Evolutionary conservation across 768 basidiomycete genomes (phyloP).

Genomic region (Boletus rubroflammeus): DNA sequence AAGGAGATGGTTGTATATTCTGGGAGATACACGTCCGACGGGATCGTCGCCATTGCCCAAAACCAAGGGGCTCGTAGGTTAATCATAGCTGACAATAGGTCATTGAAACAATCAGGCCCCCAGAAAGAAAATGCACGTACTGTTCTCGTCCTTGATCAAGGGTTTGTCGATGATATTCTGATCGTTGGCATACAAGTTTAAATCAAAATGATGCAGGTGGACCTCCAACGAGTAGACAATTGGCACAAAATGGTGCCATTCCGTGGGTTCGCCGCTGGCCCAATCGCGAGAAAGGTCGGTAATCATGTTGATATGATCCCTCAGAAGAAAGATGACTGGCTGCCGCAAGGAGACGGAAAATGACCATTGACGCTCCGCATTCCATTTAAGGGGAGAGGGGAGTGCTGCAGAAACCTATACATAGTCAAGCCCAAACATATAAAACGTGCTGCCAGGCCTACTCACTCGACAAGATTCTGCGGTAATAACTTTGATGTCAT

Average conservation of each 20-base stretch:
- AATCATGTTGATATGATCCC: constrained; percentile 94
- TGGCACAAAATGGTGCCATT: constrained; percentile 82
- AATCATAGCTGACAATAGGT: constrained; percentile 57
- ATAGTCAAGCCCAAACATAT: constrained; percentile 2
- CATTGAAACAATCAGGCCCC: background rate
- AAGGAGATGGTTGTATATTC: constrained; percentile 67
- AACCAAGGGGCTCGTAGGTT: constrained; percentile 58
- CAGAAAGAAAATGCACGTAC: constrained; percentile 36
- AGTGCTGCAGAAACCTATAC: constrained; percentile 64
- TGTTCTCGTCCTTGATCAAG: constrained; percentile 75
- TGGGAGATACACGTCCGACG: constrained; percentile 70
- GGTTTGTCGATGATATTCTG: constrained; percentile 96
- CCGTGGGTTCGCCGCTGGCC: constrained; percentile 75
- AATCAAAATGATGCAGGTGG: constrained; percentile 67
- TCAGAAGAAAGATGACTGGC: constrained; percentile 72
- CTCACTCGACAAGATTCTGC: constrained; percentile 77
- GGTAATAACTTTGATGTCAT: constrained; percentile 74
- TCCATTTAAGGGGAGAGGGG: constrained; percentile 82
- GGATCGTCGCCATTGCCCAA: constrained; percentile 50
- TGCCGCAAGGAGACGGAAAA: constrained; percentile 69
- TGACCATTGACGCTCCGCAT: constrained; percentile 74
- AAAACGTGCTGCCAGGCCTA: constrained; percentile 11
- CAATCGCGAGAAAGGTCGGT: constrained; percentile 92
- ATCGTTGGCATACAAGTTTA: constrained; percentile 88
- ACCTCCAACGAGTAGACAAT: constrained; percentile 71